A percentile compares a stretch with the other conserved stretches of the same genome.
Evolutionary conservation across 345 rosid genomes (phyloP).

Genomic region (Trapa incisa): DNA sequence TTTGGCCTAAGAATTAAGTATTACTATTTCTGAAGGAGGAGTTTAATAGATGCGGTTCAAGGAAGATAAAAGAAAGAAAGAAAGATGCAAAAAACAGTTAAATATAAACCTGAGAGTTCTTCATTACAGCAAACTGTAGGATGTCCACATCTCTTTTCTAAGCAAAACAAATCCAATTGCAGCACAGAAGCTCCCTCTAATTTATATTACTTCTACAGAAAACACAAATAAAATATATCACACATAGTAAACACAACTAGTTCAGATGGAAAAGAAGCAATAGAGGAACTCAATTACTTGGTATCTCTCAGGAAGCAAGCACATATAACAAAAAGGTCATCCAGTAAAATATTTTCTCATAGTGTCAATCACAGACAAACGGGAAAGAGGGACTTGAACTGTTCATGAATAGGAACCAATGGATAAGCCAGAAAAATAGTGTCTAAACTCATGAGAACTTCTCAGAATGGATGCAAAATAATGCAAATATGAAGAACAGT

Average conservation of each 20-base stretch:
- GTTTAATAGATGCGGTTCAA: neutral
- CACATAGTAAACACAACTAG: neutral
- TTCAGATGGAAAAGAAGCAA: neutral
- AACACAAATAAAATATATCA: neutral
- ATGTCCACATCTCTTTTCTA: conserved; percentile 30
- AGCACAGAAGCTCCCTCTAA: neutral
- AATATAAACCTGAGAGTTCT: conserved; percentile 45
- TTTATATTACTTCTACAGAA: neutral
- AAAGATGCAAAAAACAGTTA: neutral
- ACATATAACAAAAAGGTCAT: neutral
- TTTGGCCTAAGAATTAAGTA: conserved; percentile 31
- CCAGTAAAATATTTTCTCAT: too few species aligned
- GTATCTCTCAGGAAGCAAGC: too few species aligned
- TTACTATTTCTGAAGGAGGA: neutral
- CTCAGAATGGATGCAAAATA: neutral
- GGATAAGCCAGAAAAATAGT: neutral
- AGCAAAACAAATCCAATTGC: conserved; percentile 10
- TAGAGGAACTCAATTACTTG: neutral
- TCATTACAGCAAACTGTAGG: conserved; percentile 48
- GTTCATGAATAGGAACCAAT: neutral
- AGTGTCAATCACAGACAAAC: too few species aligned
- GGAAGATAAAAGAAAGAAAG: neutral
- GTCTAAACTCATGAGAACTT: neutral
- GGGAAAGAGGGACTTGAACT: neutral
- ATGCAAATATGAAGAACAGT: neutral